Evolutionary conservation across 2,329 filamentous ascomycete species (phyloP).

Genomic region (Pseudocercospora musae): DNA sequence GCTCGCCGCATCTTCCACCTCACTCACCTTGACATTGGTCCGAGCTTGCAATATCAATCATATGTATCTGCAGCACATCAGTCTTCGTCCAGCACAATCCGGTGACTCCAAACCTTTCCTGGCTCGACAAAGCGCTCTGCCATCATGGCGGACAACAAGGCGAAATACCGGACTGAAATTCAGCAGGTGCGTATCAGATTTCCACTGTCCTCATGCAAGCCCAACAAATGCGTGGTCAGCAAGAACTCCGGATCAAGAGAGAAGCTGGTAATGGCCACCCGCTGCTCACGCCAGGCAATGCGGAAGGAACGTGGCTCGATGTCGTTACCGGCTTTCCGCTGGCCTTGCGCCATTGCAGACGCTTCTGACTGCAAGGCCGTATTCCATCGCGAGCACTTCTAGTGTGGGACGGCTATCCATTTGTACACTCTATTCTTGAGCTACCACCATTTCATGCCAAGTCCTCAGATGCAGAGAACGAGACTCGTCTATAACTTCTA

Average conservation of each 20-base stretch:
- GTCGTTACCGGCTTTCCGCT: not conserved
- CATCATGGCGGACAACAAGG: slow-evolving; percentile 68
- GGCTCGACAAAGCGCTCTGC: not conserved
- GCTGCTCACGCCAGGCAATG: not conserved
- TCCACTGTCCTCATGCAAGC: slow-evolving; percentile 1
- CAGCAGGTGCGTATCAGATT: slow-evolving; percentile 68
- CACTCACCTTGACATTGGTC: not conserved
- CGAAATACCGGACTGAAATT: slow-evolving; percentile 96
- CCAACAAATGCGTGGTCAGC: not conserved
- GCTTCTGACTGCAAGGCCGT: not conserved
- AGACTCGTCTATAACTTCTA: not conserved
- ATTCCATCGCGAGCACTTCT: not conserved
- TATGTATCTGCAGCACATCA: not conserved
- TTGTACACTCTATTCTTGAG: not conserved
- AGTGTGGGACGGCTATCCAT: not conserved
- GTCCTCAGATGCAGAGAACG: not conserved
- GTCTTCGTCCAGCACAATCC: not conserved
- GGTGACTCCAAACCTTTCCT: not conserved
- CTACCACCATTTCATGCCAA: not conserved
- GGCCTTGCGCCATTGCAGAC: not conserved
- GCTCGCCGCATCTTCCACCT: not conserved
- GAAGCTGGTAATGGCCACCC: not conserved
- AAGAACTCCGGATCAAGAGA: not conserved
- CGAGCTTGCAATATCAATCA: not conserved
- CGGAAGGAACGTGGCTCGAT: not conserved